Evolutionary conservation across 2,329 filamentous ascomycete species (phyloP), one percentile per base, ranked within the genome.

Genomic region (Simplicillium aogashimaense): DNA sequence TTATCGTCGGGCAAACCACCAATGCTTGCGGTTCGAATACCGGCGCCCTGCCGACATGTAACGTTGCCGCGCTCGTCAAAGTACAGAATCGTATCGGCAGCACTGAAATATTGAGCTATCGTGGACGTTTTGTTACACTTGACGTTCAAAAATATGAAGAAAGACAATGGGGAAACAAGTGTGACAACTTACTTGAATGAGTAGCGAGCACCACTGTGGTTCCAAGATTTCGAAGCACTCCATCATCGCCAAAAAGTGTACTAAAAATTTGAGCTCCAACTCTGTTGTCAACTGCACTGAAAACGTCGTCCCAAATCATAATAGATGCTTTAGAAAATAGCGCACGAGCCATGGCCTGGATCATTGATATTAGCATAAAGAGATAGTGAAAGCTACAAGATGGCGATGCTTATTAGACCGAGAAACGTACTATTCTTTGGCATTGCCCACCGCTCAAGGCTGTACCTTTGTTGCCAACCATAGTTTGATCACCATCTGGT

Each of bases 141-240:
- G 9, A 9, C 20, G 20, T 3, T 18, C 29, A 8, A 38, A 8
- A 9, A 36, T 14, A 7, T n/a, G 5, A 13, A 1, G 3, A 11
- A 4, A 17, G 7, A 5, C 20, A 25, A 25, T 25, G 9, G 9
- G 20, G 20, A 4, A 41, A 25, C 5, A 25, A 6, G 9, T 25
- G 20, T 25, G 20, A 6, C 6, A 25, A 25, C 40, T 34, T 7
- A 41, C 40, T 35, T 10, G 17, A 25, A 9, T 30, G 37, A 29
- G 40, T 42, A 7, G 16, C 35, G 31, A 42, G 37, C 4, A 42
- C 14, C 3, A 42, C 31, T 2, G 40, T 42, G 35, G 34, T 34
- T 10, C 35, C 31, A 31, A 30, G 36, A 3, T 4, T 9, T 3
- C 40, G 29, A 6, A 42, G n/a, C 10, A 42, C n/a, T 8, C 40